Percentiles rank a stretch among this genome's conserved stretches.
These are phyloP conservation scores for Dipteronia sinensis DNA, from an alignment of 345 rosid genomes.

Conservation along the genomic window DNA sequence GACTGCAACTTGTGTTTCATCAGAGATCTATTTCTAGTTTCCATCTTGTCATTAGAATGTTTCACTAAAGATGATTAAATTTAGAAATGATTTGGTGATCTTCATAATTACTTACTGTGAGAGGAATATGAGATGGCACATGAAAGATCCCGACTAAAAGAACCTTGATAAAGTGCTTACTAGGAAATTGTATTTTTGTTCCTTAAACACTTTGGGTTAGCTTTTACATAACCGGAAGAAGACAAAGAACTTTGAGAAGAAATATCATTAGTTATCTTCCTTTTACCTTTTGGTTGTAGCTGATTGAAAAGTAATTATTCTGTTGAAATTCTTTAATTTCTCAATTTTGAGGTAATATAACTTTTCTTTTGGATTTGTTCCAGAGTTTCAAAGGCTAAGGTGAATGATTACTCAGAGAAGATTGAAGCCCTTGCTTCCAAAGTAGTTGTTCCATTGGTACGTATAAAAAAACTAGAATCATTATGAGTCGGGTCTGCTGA, in stretches of 20 bases:
- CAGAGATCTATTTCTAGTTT: background rate
- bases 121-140: background rate
- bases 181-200: background rate
- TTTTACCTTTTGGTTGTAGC: background rate
- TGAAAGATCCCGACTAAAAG: background rate
- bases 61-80: background rate
- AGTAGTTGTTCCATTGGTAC: slow-evolving; percentile 52
- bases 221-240: background rate
- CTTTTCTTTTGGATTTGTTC: slow-evolving; percentile 20
- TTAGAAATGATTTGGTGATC: background rate
- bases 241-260: background rate
- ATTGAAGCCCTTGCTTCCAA: slow-evolving; percentile 73
- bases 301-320: background rate
- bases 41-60: background rate
- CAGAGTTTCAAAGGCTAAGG: slow-evolving; percentile 72
- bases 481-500: background rate
- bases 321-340: background rate
- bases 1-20: background rate
- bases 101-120: background rate
- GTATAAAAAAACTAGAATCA: slow-evolving; percentile 17
- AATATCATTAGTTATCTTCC: background rate
- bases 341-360: background rate
- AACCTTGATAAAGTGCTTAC: background rate
- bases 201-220: background rate
- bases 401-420: slow-evolving; percentile 80